Base-by-base conservation (phyloP, 495 filamentous ascomycete species). In the Hypoxylon lenormandii region DNA sequence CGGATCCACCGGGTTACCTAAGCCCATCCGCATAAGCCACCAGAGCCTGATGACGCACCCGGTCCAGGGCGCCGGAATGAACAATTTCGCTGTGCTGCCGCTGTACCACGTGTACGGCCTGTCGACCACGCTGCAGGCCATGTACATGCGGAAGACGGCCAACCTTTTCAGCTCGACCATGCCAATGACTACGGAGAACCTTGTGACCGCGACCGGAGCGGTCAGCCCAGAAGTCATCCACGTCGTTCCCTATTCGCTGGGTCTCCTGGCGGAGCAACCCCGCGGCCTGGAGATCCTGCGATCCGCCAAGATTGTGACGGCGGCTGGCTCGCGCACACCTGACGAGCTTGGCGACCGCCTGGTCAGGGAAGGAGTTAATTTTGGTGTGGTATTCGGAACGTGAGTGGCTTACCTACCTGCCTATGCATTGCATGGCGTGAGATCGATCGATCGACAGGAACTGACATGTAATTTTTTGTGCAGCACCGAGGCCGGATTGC, bases 41-140 rank as follows among this genome's bases (percentile, higher is more conserved):
- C 81, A 83, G 38, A 89, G 89, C 70, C 81, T 88, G 12, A 88
- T 89, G n/a, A 85, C 85, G 1, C 86, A 89, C 72, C 86, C 82
- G 61, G 78, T 89, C 30, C 87, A 88, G 70, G 72, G 69, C 70
- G 43, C 74, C 72, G 1, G 72, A 71, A 10, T 83, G 18, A 82
- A 79, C 3, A 81, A 81, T 0, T 85, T 87, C 72, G 80, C 79
- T 36, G 79, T 84, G 0, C 76, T 86, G 0, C 85, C 85, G 0
- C 79, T 84, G 66, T 87, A 80, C 50, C 84, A 86, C 58, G 72
- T 81, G 6, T 81, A 82, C 58, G 80, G 82, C 0, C 58, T 83
- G 1, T 81, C 79, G 0, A 79, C 75, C 0, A 74, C 79, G 6
- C 50, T 80, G 37, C 78, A 81, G 56, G 80, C 82, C 7, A 82